Base-by-base conservation (phyloP, 768 basidiomycete species). In the Erythrobasidium yunnanense region DNA sequence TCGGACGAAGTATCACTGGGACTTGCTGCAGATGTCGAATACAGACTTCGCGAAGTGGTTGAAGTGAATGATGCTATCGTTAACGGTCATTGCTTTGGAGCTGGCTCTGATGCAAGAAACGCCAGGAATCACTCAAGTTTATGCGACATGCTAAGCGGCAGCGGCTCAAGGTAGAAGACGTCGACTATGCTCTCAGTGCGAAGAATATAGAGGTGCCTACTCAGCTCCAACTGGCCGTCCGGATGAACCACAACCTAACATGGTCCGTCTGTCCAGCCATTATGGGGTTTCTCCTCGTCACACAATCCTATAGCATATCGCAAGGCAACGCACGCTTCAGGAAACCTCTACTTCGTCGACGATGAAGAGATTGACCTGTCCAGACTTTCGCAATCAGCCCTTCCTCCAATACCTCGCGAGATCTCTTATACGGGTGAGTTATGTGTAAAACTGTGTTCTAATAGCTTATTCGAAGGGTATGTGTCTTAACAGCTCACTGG, bases 331-430 rank as follows among this genome's bases (percentile, higher is more conserved):
- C 82, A 68, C 66, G 78, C 47, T 2, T 82, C 83, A 4, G 87
- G 86, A 0, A 78, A 87, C 1, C 86, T 97, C 2, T 96, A 90
- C 78, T 90, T 90, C 72, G 84, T 93, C 18, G 90, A 95, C 67
- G 95, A 99, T 74, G 91, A 96, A 71, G 95, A 97, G 76, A 86
- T 99, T 52, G 95, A 97, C 77, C 90, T 99, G 72, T 88, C 92
- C 74, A 88, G 85, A 57, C 84, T 91, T 8, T 77, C 96, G 45
- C 83, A 87, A 60, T 87, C 89, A 72, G 88, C 90, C 75, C 87
- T 90, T 75, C 84, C 90, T 34, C 79, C 82, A 1, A 77, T 91
- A 6, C 88, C 90, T 0, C 85, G 86, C 71, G 86, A 85, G 45
- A 84, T 88, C 62, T 84, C 81, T 70, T 92, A 88, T 86, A 87